These are phyloP conservation scores for Stachybotrys elegans DNA, from an alignment of 2,329 filamentous ascomycete species.

Conservation along the genomic window DNA sequence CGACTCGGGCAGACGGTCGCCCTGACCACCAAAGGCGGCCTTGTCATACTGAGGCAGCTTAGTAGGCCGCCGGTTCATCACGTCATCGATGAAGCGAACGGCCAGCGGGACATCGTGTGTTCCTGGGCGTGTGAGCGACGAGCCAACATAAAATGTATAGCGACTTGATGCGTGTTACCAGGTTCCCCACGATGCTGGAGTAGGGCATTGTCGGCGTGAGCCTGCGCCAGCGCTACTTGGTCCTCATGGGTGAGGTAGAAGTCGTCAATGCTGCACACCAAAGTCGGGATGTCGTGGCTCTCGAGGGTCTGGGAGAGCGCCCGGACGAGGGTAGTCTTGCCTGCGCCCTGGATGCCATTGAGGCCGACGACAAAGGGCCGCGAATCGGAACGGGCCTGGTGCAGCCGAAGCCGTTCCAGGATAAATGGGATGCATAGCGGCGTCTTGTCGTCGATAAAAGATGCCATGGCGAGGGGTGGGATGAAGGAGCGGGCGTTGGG, in stretches of 20 bases:
- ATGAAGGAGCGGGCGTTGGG: too few species aligned
- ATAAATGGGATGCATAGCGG: slow-evolving; percentile 75
- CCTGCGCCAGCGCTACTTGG: slow-evolving; percentile 59
- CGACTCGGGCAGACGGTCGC: slow-evolving; percentile 62
- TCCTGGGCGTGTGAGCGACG: slow-evolving; percentile 17
- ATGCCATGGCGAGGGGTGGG: slow-evolving; percentile 17
- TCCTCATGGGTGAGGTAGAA: slow-evolving; percentile 74
- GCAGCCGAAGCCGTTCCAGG: slow-evolving; percentile 50
- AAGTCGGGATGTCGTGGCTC: slow-evolving; percentile 52
- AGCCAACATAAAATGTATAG: neutral
- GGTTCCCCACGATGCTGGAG: slow-evolving; percentile 81
- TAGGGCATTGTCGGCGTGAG: slow-evolving; percentile 66
- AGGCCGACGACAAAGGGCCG: slow-evolving; percentile 78
- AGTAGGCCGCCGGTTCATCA: slow-evolving; percentile 48
- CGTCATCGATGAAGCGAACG: slow-evolving; percentile 52
- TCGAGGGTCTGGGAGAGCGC: slow-evolving; percentile 59
- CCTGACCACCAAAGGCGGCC: slow-evolving; percentile 67
- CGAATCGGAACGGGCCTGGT: slow-evolving; percentile 32
- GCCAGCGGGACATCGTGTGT: slow-evolving; percentile 72
- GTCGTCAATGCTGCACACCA: slow-evolving; percentile 82
- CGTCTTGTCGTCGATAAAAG: slow-evolving; percentile 71
- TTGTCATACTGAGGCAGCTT: slow-evolving; percentile 78
- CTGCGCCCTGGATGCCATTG: slow-evolving; percentile 86
- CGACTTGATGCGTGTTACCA: slow-evolving; percentile 30
- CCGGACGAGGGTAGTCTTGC: slow-evolving; percentile 82